A percentile compares a stretch with the other conserved stretches of the same genome.
Evolutionary conservation across 2,329 filamentous ascomycete species (phyloP).

Genomic region (Neoascochyta sp.): DNA sequence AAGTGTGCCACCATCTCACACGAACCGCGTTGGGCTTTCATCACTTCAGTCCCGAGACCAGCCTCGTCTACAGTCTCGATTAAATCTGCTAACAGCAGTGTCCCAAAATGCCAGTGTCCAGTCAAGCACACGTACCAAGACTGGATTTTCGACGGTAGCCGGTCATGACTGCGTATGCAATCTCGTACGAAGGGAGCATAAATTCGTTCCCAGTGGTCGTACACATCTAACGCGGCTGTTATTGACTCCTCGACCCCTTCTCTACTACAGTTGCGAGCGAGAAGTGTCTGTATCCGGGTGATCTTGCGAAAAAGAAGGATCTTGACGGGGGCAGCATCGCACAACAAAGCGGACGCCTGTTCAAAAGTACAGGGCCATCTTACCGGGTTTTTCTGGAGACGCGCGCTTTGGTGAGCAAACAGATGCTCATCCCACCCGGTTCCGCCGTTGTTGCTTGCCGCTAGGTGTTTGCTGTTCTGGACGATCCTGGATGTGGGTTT

Average conservation of each 20-base stretch:
- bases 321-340: slow-evolving; percentile 56
- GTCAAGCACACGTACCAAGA: slow-evolving; percentile 59
- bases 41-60: slow-evolving; percentile 18
- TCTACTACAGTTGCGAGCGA: slow-evolving; percentile 41
- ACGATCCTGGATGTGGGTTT: slow-evolving; percentile 2
- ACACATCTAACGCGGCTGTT: slow-evolving; percentile 48
- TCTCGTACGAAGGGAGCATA: slow-evolving; percentile 54
- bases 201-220: slow-evolving; percentile 53
- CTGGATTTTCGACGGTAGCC: slow-evolving; percentile 52
- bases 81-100: slow-evolving; percentile 54
- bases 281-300: slow-evolving; percentile 52
- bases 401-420: slow-evolving; percentile 31
- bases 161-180: slow-evolving; percentile 49
- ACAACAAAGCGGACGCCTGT: slow-evolving; percentile 49
- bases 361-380: slow-evolving; percentile 56
- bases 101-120: slow-evolving; percentile 57
- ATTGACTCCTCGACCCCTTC: slow-evolving; percentile 50
- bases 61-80: slow-evolving; percentile 50
- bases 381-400: slow-evolving; percentile 15
- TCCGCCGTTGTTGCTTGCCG: slow-evolving; percentile 16
- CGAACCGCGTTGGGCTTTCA: slow-evolving; percentile 23
- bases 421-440: slow-evolving; percentile 42
- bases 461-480: not conserved
- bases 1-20: slow-evolving; percentile 41
- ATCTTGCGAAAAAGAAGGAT: slow-evolving; percentile 57